Evolutionary conservation across 208 protist genomes (phyloP).

Genomic region (Leishmania tropica): DNA sequence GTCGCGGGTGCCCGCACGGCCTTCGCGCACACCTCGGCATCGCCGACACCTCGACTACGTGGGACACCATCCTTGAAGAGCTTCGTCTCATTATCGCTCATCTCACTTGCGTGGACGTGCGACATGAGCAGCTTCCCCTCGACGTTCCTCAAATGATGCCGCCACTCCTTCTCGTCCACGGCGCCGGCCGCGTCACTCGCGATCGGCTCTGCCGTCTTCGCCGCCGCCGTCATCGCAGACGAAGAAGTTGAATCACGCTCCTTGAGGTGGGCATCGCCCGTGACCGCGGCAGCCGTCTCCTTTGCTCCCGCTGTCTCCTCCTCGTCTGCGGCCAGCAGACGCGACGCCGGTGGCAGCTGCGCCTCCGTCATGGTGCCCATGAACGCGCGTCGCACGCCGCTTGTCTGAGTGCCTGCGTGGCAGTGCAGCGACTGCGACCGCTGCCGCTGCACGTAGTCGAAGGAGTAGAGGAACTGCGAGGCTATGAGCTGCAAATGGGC

Average conservation of each 20-base stretch:
- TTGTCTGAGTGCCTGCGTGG: constrained; percentile 49
- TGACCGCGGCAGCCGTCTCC: not conserved
- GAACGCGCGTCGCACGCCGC: constrained; percentile 27
- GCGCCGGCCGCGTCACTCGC: constrained; percentile 14
- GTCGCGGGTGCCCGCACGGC: not conserved
- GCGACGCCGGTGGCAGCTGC: not conserved
- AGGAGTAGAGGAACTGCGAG: constrained; percentile 43
- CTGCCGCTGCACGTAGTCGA: constrained; percentile 27
- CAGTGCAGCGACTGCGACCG: not conserved
- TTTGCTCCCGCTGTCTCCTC: not conserved
- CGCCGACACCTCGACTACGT: not conserved
- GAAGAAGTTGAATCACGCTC: not conserved
- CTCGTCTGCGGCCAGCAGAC: not conserved
- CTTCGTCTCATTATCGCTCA: not conserved
- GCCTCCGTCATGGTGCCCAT: constrained; percentile 38
- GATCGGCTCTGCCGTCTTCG: not conserved
- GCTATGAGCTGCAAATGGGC: constrained; percentile 39
- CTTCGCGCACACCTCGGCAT: not conserved
- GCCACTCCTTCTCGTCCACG: constrained; percentile 40
- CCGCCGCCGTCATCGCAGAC: not conserved
- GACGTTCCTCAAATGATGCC: constrained; percentile 46
- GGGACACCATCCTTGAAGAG: not conserved
- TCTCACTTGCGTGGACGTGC: not conserved
- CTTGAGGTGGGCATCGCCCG: not conserved
- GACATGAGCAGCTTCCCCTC: constrained; percentile 49